A percentile compares a stretch with the other conserved stretches of the same genome.
phyloP scores from a whole-genome alignment of 768 basidiomycete species.

The Mycena pura region DNA sequence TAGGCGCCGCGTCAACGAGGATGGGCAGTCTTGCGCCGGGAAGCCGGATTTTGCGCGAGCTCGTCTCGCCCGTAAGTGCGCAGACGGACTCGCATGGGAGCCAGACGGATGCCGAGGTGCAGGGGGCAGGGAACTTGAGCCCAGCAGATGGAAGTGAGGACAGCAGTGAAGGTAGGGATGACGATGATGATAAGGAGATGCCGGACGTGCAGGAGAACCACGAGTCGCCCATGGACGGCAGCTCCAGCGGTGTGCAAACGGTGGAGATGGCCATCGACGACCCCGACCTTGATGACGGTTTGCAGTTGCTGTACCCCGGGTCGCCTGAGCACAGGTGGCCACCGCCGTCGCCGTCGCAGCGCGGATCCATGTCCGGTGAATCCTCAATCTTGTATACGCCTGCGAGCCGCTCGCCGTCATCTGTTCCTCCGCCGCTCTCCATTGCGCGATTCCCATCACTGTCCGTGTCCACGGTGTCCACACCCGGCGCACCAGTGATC shows the following conservation, averaged over 20 bases:
- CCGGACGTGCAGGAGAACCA: not conserved
- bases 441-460: not conserved
- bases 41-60: not conserved
- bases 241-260: too few relatives aligned
- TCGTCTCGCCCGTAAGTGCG: too few relatives aligned
- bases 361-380: not conserved
- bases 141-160: not conserved
- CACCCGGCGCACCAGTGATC: not conserved
- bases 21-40: constrained; percentile 4
- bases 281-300: not conserved
- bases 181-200: not conserved
- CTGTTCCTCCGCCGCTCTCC: constrained; percentile 1
- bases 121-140: not conserved
- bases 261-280: not conserved
- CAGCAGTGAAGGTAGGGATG: not conserved
- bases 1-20: not conserved
- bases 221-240: too few relatives aligned
- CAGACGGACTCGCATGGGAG: not conserved
- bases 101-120: not conserved
- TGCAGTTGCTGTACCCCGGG: constrained; percentile 12
- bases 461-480: not conserved
- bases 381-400: not conserved
- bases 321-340: not conserved
- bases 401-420: not conserved
- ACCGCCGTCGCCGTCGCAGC: not conserved